Percentiles rank a stretch among this genome's conserved stretches.
Conservation (phyloP, 1,139 yeast species). For the Ashbya aceris region DNA sequence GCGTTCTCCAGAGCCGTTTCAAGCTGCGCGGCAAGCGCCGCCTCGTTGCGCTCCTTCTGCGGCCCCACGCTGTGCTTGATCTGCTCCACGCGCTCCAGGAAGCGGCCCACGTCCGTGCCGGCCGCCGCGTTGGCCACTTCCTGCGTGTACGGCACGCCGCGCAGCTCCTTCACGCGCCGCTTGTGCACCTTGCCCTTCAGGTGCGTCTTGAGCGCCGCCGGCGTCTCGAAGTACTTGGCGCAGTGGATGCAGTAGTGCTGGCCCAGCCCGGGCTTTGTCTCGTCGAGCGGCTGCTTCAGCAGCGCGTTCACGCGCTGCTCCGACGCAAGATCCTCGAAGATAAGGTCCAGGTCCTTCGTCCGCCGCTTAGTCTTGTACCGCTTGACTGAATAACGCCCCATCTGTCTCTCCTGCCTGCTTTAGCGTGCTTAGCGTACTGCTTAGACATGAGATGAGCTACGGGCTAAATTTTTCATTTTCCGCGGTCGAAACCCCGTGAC, state of each 20-base stretch:
- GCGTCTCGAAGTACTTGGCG: constrained; percentile 83
- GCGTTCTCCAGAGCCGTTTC: constrained; percentile 20
- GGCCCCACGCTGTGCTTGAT: constrained; percentile 33
- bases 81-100: constrained; percentile 51
- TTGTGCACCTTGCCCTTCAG: constrained; percentile 70
- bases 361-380: constrained; percentile 75
- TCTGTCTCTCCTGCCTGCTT: constrained; percentile 26
- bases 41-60: constrained; percentile 25
- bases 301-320: constrained; percentile 53
- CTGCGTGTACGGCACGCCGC: constrained; percentile 72
- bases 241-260: constrained; percentile 92
- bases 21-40: constrained; percentile 22
- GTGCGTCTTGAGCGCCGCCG: constrained; percentile 63
- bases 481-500: not conserved
- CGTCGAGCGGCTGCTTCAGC: constrained; percentile 79
- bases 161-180: constrained; percentile 70
- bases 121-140: constrained; percentile 88
- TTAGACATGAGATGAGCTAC: not conserved
- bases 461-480: not conserved
- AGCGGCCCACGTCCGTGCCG: constrained; percentile 65
- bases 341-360: constrained; percentile 77
- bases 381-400: constrained; percentile 82
- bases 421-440: too few species aligned
- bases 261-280: constrained; percentile 85
- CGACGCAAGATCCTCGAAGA: constrained; percentile 63